Base-by-base conservation (phyloP, 140 eudicot genomes). In the Anethum foeniculum region DNA sequence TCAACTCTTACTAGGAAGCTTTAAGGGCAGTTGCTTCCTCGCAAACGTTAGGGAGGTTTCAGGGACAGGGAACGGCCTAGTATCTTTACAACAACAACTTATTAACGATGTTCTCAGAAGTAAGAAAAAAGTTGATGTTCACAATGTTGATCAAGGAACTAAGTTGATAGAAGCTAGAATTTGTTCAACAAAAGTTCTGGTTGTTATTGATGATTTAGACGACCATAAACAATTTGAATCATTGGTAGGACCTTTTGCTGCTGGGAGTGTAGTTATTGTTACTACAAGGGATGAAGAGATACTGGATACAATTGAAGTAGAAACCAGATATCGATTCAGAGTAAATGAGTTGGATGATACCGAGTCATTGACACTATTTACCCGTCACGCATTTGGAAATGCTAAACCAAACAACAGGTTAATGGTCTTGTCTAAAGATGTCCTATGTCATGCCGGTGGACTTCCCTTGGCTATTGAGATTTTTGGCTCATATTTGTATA, bases 1-100 rank as follows among this genome's bases (percentile, higher is more conserved):
- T 65, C 62, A 11, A n/a, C 46, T 62, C 39, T 23, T 5, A 19
- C 25, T 52, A 19, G 62, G 18, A 9, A 41, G 41, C 21, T 79
- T 64, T 30, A 39, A 64, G 6, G 62, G 76, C 41, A 43, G 62
- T 46, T 7, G 82, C 75, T 79, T 79, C 47, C 76, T 79, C 10
- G 60, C 64, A 12, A 25, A 44, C 25, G 44, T 79, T 10, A 65
- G 75, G 47, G 62, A 52, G 25, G 25, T 52, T 52, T 52, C 25
- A 16, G 25, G 62, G 62, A 52, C 25, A 16, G 9, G 25, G 21
- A 52, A 52, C 10, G 76, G 76, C 16, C 30, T 65, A 65, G n/a
- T 39, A 11, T 8, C 21, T 65, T 79, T 79, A 43, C 82, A 79
- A 64, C 60, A 62, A 79, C 75, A 62, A 79, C 75, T 79, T 28